Conservation (phyloP, 2,329 filamentous ascomycete species). For the Botrytis fragariae region DNA sequence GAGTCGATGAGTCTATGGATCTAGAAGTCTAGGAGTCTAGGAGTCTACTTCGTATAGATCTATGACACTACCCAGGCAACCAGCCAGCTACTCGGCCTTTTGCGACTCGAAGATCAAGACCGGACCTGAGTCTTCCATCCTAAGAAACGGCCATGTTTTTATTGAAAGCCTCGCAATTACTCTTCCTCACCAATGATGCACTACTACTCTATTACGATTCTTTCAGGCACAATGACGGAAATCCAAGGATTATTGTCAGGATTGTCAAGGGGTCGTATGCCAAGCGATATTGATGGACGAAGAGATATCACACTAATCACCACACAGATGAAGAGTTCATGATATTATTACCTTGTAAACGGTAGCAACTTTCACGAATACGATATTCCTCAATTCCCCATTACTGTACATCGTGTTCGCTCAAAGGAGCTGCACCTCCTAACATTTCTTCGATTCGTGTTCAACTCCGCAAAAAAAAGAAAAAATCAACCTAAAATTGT, state of each 20-base stretch:
- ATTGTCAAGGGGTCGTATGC: neutral
- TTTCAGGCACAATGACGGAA: slow-evolving; percentile 15
- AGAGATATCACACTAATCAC: neutral
- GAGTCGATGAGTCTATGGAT: neutral
- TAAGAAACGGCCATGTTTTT: neutral
- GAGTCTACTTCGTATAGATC: neutral
- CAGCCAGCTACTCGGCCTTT: neutral
- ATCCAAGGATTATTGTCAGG: neutral
- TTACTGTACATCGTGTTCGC: neutral
- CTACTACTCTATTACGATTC: neutral
- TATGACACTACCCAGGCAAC: neutral
- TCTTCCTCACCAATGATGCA: neutral
- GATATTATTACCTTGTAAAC: neutral
- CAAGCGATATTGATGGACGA: neutral
- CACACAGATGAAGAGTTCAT: slow-evolving; percentile 1
- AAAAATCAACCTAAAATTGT: neutral
- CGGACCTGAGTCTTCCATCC: neutral
- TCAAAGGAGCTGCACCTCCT: neutral
- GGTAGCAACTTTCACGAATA: neutral
- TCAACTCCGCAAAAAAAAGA: neutral
- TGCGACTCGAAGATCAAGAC: neutral
- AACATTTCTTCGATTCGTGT: neutral
- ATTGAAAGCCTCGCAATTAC: neutral
- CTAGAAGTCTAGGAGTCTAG: too few species aligned
- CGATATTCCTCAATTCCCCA: neutral